Evolutionary conservation across 345 rosid species (phyloP), one percentile per base, ranked within the genome.

Genomic region (Lepidium aucheri): DNA sequence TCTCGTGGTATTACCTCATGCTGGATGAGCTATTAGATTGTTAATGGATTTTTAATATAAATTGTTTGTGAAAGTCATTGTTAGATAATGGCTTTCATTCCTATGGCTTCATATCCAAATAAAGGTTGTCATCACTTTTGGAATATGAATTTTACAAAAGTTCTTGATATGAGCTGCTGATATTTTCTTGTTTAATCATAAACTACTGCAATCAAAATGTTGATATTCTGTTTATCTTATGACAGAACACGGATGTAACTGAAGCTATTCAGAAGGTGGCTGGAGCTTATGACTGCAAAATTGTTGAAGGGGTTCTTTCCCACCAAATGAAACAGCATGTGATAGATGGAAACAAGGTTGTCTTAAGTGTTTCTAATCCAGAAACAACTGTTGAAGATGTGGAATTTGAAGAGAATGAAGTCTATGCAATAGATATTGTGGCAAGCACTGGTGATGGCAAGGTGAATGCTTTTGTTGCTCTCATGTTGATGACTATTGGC

Each of bases 181-280:
- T 47, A 5, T 14, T 53, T 51, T 30, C 6, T 9, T 74, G 57
- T 45, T 35, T 55, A 36, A 22, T 6, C 9, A 9, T 53, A 34
- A 14, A 66, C 26, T 39, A 17, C 10, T 53, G 56, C 50, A 45
- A 20, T 16, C 53, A 33, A 40, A 47, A 50, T 15, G 9, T 51
- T 75, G 34, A 47, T n/a, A 10, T 18, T 36, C 9, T 32, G 2
- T 59, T 36, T 45, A 20, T 24, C 58, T 41, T 68, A 7, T 83
- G 80, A 69, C 85, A 91, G 99, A 95, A 95, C 83, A 80, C 89
- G 70, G 96, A 84, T 61, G 99, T 95, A n/a, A 83, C 88, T 18
- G 97, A 91, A 54, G 99, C 99, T 9, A 85, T 95, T 34, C 96
- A 95, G 81, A 95, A 91, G 68, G 96, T 91, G 65, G 99, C 96